Evolutionary conservation across 768 basidiomycete genomes (phyloP).

Genomic region (Punctularia strigosozonata): DNA sequence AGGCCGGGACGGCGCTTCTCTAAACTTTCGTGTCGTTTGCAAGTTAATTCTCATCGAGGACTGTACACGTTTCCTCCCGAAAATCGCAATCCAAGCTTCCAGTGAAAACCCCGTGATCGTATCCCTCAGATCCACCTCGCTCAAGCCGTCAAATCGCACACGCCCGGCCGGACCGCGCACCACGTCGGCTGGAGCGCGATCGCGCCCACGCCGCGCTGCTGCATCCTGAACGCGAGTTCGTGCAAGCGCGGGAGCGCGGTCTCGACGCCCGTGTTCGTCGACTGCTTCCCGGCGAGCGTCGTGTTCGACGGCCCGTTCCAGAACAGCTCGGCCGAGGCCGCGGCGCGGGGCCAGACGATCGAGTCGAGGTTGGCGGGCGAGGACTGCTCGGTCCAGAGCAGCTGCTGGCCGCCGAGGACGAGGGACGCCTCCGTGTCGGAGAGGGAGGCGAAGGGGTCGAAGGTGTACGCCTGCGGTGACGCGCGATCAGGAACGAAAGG

Average conservation of each 20-base stretch:
- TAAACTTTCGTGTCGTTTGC: too few relatives aligned
- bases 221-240: constrained; percentile 50
- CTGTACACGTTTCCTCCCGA: too few relatives aligned
- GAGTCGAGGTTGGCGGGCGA: constrained; percentile 54
- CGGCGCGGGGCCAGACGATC: constrained; percentile 64
- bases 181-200: constrained; percentile 57
- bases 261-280: too few relatives aligned
- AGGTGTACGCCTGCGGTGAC: constrained; percentile 49
- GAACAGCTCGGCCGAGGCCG: constrained; percentile 63
- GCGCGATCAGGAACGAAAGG: constrained; percentile 14
- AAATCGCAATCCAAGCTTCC: too few relatives aligned
- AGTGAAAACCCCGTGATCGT: too few relatives aligned
- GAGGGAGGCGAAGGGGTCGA: constrained; percentile 56
- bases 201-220: constrained; percentile 46
- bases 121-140: too few relatives aligned
- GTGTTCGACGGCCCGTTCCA: constrained; percentile 46
- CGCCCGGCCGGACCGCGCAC: constrained; percentile 55
- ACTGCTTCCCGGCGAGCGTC: too few relatives aligned
- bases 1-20: too few relatives aligned
- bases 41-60: too few relatives aligned
- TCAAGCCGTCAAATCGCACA: constrained; percentile 33
- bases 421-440: constrained; percentile 32
- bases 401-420: constrained; percentile 62
- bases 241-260: constrained; percentile 55
- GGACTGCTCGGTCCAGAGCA: constrained; percentile 68